Conservation (phyloP, 345 rosid species). For the Citrus trifoliata region DNA sequence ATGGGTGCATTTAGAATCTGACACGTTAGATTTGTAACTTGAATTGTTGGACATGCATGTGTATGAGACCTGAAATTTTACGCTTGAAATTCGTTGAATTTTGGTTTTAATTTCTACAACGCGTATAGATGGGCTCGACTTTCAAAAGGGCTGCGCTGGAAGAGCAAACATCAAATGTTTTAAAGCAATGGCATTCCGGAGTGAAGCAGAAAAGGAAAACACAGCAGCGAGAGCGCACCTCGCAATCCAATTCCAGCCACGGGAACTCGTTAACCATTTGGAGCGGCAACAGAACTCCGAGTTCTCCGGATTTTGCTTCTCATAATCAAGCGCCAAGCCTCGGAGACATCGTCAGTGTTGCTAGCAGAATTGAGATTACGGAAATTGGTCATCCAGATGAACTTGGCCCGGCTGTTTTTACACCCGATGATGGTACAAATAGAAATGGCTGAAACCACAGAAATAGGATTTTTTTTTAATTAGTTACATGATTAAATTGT, state of each 20-base stretch:
- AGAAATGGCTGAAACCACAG: not conserved
- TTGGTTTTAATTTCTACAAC: too few species aligned
- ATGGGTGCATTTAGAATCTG: not conserved
- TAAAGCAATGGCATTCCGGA: slow-evolving; percentile 30
- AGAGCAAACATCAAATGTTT: slow-evolving; percentile 27
- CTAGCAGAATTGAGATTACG: not conserved
- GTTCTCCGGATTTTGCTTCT: slow-evolving; percentile 7
- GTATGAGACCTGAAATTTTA: too few species aligned
- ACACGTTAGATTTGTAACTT: too few species aligned
- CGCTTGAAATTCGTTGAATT: too few species aligned
- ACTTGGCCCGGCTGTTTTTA: not conserved
- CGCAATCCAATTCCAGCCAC: slow-evolving; percentile 1
- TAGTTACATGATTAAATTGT: not conserved
- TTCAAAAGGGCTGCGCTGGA: slow-evolving; percentile 28
- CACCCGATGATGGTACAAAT: not conserved
- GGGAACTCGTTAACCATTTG: not conserved
- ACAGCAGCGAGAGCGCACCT: not conserved
- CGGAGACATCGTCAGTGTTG: not conserved
- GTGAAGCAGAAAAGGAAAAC: slow-evolving; percentile 33
- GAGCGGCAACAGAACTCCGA: slow-evolving; percentile 4
- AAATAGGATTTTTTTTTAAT: not conserved
- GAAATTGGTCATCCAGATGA: not conserved
- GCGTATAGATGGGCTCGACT: slow-evolving; percentile 44
- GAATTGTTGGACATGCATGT: too few species aligned
- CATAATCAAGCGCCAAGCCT: slow-evolving; percentile 16